Base-by-base conservation (phyloP, 306 rosid species). In the Malus sieversii region DNA sequence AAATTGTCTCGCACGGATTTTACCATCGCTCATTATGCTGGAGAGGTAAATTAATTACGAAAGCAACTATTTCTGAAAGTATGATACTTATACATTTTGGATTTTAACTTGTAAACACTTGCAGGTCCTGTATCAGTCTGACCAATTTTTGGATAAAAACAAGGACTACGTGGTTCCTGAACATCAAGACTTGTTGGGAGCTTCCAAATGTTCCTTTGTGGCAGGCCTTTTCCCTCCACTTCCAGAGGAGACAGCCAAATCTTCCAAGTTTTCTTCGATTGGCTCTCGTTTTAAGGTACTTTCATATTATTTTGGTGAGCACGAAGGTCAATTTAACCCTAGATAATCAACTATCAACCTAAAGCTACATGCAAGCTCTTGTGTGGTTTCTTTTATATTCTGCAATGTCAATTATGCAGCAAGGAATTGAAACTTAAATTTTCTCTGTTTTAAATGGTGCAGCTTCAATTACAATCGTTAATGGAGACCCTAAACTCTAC, bases 221-320 rank as follows among this genome's bases (percentile, higher is more conserved):
- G 92, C 96, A 53, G 98, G 97, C 65, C 99, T 96, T 89, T 96
- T 96, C 86, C 99, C 99, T 77, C 97, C 87, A 61, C 92, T 90
- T 72, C 92, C 91, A 78, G 99, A 92, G 75, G 98, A 96, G 87
- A 74, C 91, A 46, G 69, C 98, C 58, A 96, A 96, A 82, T 96
- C 99, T 83, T 87, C 99, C 14, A 96, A 96, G 80, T 96, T 96
- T 85, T 90, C 99, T 82, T 96, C 99, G 29, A 96, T 96, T 57
- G 98, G 98, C 71, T 88, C 97, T 83, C 98, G 99, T 55, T 96
- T 96, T 85, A 96, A 96, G 99, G 99, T 90, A 81, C 62, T 66
- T 68, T 66, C 42, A 14, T 57, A 68, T 30, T 45, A 67, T 75
- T 23, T 81, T 77, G 30, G 61, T 59, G 45, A 23, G 44, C 38